phyloP scores from a whole-genome alignment of 768 basidiomycete genomes.

The Phylloporus rhodoxanthus region DNA sequence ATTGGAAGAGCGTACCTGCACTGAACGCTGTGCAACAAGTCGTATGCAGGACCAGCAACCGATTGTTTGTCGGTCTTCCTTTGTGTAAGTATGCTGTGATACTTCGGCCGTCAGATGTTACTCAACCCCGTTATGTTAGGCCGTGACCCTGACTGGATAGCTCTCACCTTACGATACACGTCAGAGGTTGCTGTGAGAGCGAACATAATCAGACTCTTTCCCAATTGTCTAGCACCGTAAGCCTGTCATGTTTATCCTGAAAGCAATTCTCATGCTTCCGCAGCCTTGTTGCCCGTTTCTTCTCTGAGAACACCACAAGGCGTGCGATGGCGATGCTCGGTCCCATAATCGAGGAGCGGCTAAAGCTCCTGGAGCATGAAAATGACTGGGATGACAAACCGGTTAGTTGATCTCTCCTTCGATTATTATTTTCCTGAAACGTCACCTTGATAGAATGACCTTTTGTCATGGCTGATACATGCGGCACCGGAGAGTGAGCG shows the following conservation, averaged over 20 bases:
- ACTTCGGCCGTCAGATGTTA: not conserved
- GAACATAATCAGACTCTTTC: constrained; percentile 27
- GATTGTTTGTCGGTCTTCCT: constrained; percentile 45
- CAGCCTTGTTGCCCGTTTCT: constrained; percentile 17
- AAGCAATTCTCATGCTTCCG: not conserved
- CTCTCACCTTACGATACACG: constrained; percentile 28
- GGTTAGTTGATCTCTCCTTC: constrained; percentile 16
- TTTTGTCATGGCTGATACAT: constrained; percentile 31
- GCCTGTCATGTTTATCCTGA: not conserved
- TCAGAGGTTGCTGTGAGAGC: constrained; percentile 24
- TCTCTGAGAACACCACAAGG: constrained; percentile 9
- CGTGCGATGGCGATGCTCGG: constrained; percentile 14
- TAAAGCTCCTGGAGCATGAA: constrained; percentile 18
- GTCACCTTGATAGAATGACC: constrained; percentile 23
- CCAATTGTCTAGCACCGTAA: constrained; percentile 32
- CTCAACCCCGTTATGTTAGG: constrained; percentile 1
- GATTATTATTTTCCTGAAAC: not conserved
- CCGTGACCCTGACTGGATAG: constrained; percentile 33
- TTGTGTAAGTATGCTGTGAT: constrained; percentile 28
- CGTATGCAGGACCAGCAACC: constrained; percentile 38
- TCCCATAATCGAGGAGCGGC: constrained; percentile 29
- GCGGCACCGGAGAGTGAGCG: constrained; percentile 18
- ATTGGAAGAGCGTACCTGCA: constrained; percentile 34
- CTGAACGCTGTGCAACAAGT: constrained; percentile 29
- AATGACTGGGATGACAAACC: constrained; percentile 29